A percentile compares a stretch with the other conserved stretches of the same genome.
These are phyloP conservation scores for Lodderomyces jiufengensis DNA, from an alignment of 1,139 yeast genomes.

Conservation along the genomic window DNA sequence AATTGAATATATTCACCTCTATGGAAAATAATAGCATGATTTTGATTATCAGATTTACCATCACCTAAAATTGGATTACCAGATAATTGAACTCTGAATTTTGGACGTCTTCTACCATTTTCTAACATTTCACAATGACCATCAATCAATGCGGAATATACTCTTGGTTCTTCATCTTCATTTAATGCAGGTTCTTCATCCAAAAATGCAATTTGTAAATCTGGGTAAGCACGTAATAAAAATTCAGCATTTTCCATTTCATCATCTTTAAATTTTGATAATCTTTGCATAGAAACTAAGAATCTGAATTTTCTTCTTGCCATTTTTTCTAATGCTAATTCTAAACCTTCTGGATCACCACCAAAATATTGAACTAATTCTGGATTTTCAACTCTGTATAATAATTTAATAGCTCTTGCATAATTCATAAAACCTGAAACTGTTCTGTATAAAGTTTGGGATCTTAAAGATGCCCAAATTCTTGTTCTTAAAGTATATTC, in stretches of 20 bases:
- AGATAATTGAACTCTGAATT: constrained; percentile 93
- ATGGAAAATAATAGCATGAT: constrained; percentile 93
- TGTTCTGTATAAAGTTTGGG: constrained; percentile 97
- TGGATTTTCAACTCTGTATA: constrained; percentile 98
- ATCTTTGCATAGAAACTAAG: constrained; percentile 97
- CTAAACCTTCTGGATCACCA: constrained; percentile 94
- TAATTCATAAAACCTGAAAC: constrained; percentile 99
- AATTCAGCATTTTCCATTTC: constrained; percentile 98
- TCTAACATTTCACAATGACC: constrained; percentile 98
- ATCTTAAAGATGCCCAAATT: constrained; percentile 98
- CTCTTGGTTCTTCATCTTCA: constrained; percentile 98
- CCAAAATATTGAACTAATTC: constrained; percentile 98
- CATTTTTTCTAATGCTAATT: constrained; percentile 96
- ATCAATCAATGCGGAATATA: constrained; percentile 93
- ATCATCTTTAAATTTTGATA: constrained; percentile 93
- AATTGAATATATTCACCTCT: constrained; percentile 98
- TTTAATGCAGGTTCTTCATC: constrained; percentile 88
- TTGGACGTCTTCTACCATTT: constrained; percentile 98
- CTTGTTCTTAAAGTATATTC: constrained; percentile 97
- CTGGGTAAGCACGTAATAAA: constrained; percentile 97
- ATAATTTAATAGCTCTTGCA: constrained; percentile 94
- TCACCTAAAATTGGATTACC: constrained; percentile 99
- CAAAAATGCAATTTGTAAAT: constrained; percentile 94
- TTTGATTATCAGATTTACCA: constrained; percentile 99
- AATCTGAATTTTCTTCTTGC: constrained; percentile 98